A percentile compares a stretch with the other conserved stretches of the same genome.
These are phyloP conservation scores for Suillus tomentosus DNA, from an alignment of 768 basidiomycete genomes.

Conservation along the genomic window DNA sequence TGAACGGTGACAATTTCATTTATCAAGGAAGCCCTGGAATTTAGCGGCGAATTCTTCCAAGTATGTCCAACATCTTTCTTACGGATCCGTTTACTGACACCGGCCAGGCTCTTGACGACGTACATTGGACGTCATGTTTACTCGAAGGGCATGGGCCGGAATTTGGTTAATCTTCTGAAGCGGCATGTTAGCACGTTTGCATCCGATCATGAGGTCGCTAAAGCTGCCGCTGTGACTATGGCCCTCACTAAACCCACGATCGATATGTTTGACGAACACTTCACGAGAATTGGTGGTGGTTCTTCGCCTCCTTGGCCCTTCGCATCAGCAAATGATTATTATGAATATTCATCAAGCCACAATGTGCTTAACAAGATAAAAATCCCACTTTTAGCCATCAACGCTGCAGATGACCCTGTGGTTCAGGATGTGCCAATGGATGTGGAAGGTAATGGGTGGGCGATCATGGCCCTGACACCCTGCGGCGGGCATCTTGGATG, in stretches of 20 bases:
- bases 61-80: slow-evolving; percentile 28
- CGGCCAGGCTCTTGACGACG: slow-evolving; percentile 51
- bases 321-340: slow-evolving; percentile 47
- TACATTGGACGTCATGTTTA: slow-evolving; percentile 67
- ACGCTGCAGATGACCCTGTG: slow-evolving; percentile 78
- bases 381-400: slow-evolving; percentile 77
- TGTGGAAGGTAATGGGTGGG: slow-evolving; percentile 51
- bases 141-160: slow-evolving; percentile 77
- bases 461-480: slow-evolving; percentile 61
- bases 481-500: slow-evolving; percentile 83
- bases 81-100: slow-evolving; percentile 14
- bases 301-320: slow-evolving; percentile 57
- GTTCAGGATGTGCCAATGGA: slow-evolving; percentile 64
- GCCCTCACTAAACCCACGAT: slow-evolving; percentile 56
- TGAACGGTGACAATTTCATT: slow-evolving; percentile 17
- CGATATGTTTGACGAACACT: slow-evolving; percentile 57
- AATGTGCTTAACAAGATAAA: slow-evolving; percentile 56
- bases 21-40: slow-evolving; percentile 50
- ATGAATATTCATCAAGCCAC: slow-evolving; percentile 60
- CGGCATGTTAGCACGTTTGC: slow-evolving; percentile 51
- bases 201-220: slow-evolving; percentile 51
- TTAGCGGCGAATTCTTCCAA: slow-evolving; percentile 37
- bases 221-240: slow-evolving; percentile 47
- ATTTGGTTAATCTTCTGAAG: slow-evolving; percentile 60
- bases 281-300: slow-evolving; percentile 74